Base-by-base conservation (phyloP, 345 rosid species). In the Moringa oleifera region DNA sequence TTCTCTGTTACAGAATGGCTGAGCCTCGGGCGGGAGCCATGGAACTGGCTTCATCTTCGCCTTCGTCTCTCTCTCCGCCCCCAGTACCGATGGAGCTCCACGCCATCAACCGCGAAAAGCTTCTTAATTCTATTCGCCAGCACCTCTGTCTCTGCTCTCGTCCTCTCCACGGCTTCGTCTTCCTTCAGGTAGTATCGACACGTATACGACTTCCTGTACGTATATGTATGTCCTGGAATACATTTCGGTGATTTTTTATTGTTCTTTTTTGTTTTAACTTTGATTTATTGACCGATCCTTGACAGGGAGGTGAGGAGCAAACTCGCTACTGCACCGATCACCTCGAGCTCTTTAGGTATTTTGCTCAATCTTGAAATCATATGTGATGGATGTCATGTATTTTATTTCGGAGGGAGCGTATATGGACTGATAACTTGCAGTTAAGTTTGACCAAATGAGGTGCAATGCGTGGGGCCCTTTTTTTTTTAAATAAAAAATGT, bases 271-370 rank as follows among this genome's bases (percentile, higher is more conserved):
- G n/a, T n/a, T 11, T 5, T 33, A 33, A 33, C 37, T 5, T 33
- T 11, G 11, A 33, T 33, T 33, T 33, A 5, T 11, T 33, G 37
- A 33, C 11, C 37, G 11, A 33, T 33, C 5, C 37, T 58, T 20
- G 47, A 13, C 67, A 92, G 95, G 98, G 97, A 55, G 98, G 98
- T 19, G 94, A 87, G 25, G 97, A 93, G 61, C 72, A 84, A 74
- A 76, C 68, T 52, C 93, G 97, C 2, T 78, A 89, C 71, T 89
- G 94, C 75, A 93, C 97, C 31, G 98, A 93, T 84, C 98, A 92
- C 73, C 2, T 71, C 20, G 97, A 92, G 66, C 90, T 89, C 64
- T 92, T 92, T 77, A 89, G 98, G 98, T 90, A 58, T 8, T 23
- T 22, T 55, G 6, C 37, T 5, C 37, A 11, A 11, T n/a, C n/a